Conservation (phyloP, 1,139 yeast species). For the Yamadazyma triangularis region DNA sequence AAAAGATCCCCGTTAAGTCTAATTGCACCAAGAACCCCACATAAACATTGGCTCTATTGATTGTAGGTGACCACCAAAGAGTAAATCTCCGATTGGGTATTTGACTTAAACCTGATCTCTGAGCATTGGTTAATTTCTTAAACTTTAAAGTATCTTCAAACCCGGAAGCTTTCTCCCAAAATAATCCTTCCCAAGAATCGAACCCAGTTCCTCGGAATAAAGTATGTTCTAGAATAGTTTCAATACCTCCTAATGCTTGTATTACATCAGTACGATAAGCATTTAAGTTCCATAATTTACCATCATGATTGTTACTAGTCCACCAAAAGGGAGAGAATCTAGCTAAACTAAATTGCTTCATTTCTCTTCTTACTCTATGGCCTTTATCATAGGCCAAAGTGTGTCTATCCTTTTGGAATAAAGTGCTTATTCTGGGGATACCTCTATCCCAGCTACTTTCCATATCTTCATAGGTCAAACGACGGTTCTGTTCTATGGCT, state of each 20-base stretch:
- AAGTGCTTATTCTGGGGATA: conserved; percentile 88
- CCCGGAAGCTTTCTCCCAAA: conserved; percentile 97
- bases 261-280: conserved; percentile 94
- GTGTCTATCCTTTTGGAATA: conserved; percentile 93
- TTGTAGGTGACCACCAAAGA: conserved; percentile 99
- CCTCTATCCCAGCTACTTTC: conserved; percentile 97
- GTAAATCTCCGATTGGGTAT: conserved; percentile 97
- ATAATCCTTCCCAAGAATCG: conserved; percentile 97
- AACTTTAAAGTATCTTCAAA: conserved; percentile 95
- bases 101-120: conserved; percentile 94
- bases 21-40: conserved; percentile 96
- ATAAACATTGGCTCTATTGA: conserved; percentile 94
- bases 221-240: conserved; percentile 92
- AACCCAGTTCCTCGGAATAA: conserved; percentile 96
- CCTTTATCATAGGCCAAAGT: conserved; percentile 95
- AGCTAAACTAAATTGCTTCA: conserved; percentile 66
- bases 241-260: conserved; percentile 96
- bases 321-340: conserved; percentile 93
- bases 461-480: conserved; percentile 87
- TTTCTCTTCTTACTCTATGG: conserved; percentile 77
- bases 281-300: conserved; percentile 90
- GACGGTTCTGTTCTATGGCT: conserved; percentile 79
- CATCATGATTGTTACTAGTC: conserved; percentile 92
- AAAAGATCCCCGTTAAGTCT: conserved; percentile 92
- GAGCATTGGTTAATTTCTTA: conserved; percentile 94